Evolutionary conservation across 352 stramenopile genomes (phyloP).

Genomic region (Aphanomyces cochlioides): DNA sequence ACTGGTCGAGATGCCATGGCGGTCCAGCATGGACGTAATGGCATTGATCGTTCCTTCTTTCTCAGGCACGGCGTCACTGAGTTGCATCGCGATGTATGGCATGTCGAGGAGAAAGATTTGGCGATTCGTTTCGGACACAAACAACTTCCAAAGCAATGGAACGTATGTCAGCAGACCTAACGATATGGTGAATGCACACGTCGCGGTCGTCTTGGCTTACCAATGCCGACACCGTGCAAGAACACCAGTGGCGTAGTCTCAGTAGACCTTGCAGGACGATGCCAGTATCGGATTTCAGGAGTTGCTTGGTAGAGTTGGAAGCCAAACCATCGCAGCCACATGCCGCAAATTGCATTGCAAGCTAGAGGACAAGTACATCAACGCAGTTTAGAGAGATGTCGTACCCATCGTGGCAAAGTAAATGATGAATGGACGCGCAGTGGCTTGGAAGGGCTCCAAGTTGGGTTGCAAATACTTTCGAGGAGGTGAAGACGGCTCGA

Average conservation of each 20-base stretch:
- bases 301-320: constrained; percentile 1
- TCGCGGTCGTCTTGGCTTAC: neutral
- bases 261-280: neutral
- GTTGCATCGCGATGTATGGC: constrained; percentile 8
- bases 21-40: neutral
- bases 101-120: constrained; percentile 10
- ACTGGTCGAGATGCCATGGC: neutral
- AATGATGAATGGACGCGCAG: neutral
- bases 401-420: constrained; percentile 16
- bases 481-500: neutral
- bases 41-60: neutral
- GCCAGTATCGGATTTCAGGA: neutral
- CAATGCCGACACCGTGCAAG: constrained; percentile 7
- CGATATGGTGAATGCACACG: too few relatives aligned
- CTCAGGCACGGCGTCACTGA: neutral
- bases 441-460: constrained; percentile 11
- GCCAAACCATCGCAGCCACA: neutral
- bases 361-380: neutral
- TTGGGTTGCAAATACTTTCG: constrained; percentile 9
- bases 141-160: neutral
- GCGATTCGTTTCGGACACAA: neutral
- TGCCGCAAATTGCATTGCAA: neutral
- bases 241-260: neutral
- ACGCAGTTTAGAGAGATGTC: neutral
- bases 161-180: constrained; percentile 2